Evolutionary conservation across 140 eudicot species (phyloP).

Genomic region (Senecio squalidus): DNA sequence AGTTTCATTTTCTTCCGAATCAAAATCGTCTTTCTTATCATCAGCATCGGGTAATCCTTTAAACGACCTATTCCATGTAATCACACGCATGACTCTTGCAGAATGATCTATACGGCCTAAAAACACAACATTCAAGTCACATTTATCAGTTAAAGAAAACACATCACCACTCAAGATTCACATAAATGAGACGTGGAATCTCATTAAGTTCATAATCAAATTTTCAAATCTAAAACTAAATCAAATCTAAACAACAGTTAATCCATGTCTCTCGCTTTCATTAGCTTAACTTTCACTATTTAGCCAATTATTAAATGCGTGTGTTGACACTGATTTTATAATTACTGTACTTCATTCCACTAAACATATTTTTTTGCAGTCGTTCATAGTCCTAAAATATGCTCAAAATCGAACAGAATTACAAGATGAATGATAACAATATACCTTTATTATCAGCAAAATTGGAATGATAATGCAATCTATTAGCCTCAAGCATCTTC

Average conservation of each 20-base stretch:
- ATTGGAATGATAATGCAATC: slow-evolving; percentile 95
- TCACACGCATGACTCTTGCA: slow-evolving; percentile 90
- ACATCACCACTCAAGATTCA: background rate
- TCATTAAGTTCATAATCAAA: slow-evolving; percentile 1
- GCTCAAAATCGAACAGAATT: background rate
- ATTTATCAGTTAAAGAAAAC: background rate
- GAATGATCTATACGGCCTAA: slow-evolving; percentile 91
- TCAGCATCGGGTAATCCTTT: slow-evolving; percentile 56
- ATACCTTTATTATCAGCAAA: slow-evolving; percentile 80
- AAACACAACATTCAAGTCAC: slow-evolving; percentile 4
- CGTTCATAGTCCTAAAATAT: background rate
- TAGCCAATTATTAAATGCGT: background rate
- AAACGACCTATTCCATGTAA: slow-evolving; percentile 93
- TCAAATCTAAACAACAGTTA: background rate
- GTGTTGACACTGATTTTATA: background rate
- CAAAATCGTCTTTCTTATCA: slow-evolving; percentile 64
- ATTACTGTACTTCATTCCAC: too few relatives aligned
- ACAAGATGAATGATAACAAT: background rate
- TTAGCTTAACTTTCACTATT: background rate
- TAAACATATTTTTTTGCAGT: too few relatives aligned
- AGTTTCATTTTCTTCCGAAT: slow-evolving; percentile 88
- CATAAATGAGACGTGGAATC: background rate
- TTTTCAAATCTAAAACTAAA: background rate
- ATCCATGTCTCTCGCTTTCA: background rate
- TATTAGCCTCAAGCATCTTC: slow-evolving; percentile 87